phyloP scores from a whole-genome alignment of 495 filamentous ascomycete species.

The Delitschia confertaspora region DNA sequence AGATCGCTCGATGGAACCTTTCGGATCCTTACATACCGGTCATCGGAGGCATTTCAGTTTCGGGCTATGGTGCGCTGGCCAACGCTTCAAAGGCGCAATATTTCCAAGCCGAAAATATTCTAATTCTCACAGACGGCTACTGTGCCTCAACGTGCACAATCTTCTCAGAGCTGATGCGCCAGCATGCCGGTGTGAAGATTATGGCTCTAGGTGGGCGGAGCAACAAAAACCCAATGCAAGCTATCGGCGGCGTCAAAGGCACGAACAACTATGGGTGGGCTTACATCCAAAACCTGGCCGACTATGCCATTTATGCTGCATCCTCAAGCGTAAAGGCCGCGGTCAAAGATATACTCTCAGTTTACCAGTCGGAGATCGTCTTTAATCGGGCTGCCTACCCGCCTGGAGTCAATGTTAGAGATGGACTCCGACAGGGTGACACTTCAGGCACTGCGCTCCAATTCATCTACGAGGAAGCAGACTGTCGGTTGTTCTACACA shows the following conservation, averaged over 20 bases:
- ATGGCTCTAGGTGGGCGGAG: slow-evolving; percentile 56
- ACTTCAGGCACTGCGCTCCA: slow-evolving; percentile 29
- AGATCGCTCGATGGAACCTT: slow-evolving; percentile 23
- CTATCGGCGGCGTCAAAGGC: slow-evolving; percentile 53
- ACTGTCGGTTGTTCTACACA: slow-evolving; percentile 34
- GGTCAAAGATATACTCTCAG: too few relatives aligned
- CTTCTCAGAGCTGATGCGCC: slow-evolving; percentile 48
- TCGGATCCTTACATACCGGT: slow-evolving; percentile 11
- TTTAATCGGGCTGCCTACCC: slow-evolving; percentile 10
- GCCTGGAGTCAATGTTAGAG: slow-evolving; percentile 28
- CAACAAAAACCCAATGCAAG: slow-evolving; percentile 50
- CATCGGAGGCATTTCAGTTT: slow-evolving; percentile 28
- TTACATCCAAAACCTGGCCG: slow-evolving; percentile 18
- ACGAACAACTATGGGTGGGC: slow-evolving; percentile 20
- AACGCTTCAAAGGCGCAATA: slow-evolving; percentile 34
- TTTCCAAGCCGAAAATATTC: slow-evolving; percentile 30
- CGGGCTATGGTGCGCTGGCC: slow-evolving; percentile 25
- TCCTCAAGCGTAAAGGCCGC: not conserved
- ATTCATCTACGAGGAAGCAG: slow-evolving; percentile 34
- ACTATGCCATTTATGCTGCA: slow-evolving; percentile 1
- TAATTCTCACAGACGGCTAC: slow-evolving; percentile 45
- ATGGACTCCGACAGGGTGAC: slow-evolving; percentile 29
- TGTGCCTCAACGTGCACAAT: slow-evolving; percentile 59
- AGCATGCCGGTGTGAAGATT: slow-evolving; percentile 48
- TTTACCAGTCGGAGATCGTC: not conserved